Base-by-base conservation (phyloP, 805 yeast genomes). In the Starmerella vitae region DNA sequence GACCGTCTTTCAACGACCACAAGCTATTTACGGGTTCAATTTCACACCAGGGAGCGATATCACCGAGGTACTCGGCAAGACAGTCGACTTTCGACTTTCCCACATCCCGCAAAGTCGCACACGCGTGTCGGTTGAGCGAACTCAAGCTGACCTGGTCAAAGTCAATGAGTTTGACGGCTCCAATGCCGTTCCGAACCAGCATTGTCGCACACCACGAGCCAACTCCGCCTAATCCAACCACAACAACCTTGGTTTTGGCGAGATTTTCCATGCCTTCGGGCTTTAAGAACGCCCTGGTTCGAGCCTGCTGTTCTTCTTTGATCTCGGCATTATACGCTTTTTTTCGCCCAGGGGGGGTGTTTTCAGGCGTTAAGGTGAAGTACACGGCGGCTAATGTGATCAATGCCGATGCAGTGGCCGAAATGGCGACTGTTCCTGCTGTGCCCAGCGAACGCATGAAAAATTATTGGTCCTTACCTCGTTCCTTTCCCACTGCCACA, bases 221-320 rank as follows among this genome's bases (percentile, higher is more conserved):
- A 30, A 91, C 99, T 42, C 99, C 99, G 42, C 99, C 99, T 14
- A 88, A 91, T 22, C 99, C 98, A 10, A 75, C 78, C 13, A 88
- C 80, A 2, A 84, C 80, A 2, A 86, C 71, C 40, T 72, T 68
- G 53, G 83, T 78, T 10, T 67, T 60, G 39, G 94, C 73, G 14
- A 91, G 71, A 43, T 72, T 73, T 15, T 61, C 58, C 72, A 85
- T 76, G 1, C 95, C 97, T 17, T 77, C 80, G 37, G 80, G 82
- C 10, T 94, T 84, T 20, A 91, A 65, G 56, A 91, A 91, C 1
- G 94, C 96, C 56, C 82, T 79, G 63, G 88, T 91, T 46, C 98
- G 67, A 0, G 97, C 94, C 28, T 88, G 70, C 57, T 91, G 97
- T 61, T 91, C 98, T 41, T 79, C 72, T 36, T 84, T 77, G 45